Conservation (phyloP, 225 moss, liverwort and hornwort genomes). For the Takakia lepidozioides region DNA sequence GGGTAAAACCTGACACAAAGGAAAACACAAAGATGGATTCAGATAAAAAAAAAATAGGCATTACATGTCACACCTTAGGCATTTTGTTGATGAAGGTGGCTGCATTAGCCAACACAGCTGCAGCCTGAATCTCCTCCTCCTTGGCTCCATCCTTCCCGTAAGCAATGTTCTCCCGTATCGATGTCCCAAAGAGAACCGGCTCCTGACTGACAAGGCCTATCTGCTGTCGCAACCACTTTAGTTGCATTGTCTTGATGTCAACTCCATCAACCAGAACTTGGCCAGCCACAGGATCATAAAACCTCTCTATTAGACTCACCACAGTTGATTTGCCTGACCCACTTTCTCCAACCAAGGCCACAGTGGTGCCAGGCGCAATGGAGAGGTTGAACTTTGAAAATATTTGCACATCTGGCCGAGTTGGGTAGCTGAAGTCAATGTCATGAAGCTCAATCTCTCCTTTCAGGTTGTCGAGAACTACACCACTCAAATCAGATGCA, state of each 20-base stretch:
- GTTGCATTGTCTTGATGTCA: conserved; percentile 65
- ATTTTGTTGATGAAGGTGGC: conserved; percentile 63
- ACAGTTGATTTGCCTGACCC: conserved; percentile 97
- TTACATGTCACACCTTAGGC: conserved; percentile 35
- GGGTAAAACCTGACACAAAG: background rate
- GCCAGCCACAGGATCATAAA: conserved; percentile 77
- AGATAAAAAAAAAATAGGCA: background rate
- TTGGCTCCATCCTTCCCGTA: conserved; percentile 72
- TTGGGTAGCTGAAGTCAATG: conserved; percentile 76
- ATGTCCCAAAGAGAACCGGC: conserved; percentile 81
- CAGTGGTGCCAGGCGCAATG: conserved; percentile 70
- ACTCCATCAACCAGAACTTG: conserved; percentile 70
- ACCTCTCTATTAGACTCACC: conserved; percentile 81
- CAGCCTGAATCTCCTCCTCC: conserved; percentile 58
- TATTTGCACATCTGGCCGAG: conserved; percentile 76
- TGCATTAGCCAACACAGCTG: conserved; percentile 74
- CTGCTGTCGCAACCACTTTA: conserved; percentile 85
- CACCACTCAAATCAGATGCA: conserved; percentile 42
- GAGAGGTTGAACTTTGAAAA: conserved; percentile 65
- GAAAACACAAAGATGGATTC: background rate
- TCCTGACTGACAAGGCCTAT: conserved; percentile 92
- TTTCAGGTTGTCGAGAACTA: conserved; percentile 24
- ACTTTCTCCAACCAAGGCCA: conserved; percentile 89
- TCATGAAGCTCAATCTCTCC: conserved; percentile 76
- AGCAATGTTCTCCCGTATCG: conserved; percentile 73